phyloP scores from a whole-genome alignment of 192 early-diverging fungal genomes.

The Backusella luteola region DNA sequence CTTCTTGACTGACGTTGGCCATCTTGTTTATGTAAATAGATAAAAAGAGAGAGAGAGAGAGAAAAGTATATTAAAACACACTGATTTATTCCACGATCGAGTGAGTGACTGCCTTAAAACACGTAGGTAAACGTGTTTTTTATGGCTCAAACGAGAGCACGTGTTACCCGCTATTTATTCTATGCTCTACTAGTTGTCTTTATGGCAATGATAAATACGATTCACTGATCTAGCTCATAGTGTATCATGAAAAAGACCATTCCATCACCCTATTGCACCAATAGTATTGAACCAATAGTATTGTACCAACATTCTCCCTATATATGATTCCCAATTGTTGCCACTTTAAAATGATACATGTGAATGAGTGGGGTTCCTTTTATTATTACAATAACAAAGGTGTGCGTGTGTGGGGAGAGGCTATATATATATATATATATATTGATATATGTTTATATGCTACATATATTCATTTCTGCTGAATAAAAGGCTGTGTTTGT shows the following conservation, averaged over 20 bases:
- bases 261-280: too few species aligned
- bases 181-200: too few species aligned
- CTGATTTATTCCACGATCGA: not conserved
- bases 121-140: not conserved
- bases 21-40: slow-evolving; percentile 22
- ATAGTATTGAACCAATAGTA: too few species aligned
- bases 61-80: not conserved
- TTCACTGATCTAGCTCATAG: too few species aligned
- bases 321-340: too few species aligned
- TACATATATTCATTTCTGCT: not conserved
- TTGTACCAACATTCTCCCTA: too few species aligned
- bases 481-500: not conserved
- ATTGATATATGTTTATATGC: not conserved
- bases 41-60: not conserved
- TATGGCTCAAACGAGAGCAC: not conserved
- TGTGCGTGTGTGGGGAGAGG: too few species aligned
- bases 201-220: too few species aligned
- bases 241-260: too few species aligned
- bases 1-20: slow-evolving; percentile 54
- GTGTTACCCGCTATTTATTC: not conserved
- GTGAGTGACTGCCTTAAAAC: not conserved
- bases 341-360: too few species aligned
- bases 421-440: not conserved
- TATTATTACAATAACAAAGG: too few species aligned
- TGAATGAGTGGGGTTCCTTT: too few species aligned